These are phyloP conservation scores for Euphorbia celastroides DNA, from an alignment of 441 rosid genomes.

Conservation along the genomic window DNA sequence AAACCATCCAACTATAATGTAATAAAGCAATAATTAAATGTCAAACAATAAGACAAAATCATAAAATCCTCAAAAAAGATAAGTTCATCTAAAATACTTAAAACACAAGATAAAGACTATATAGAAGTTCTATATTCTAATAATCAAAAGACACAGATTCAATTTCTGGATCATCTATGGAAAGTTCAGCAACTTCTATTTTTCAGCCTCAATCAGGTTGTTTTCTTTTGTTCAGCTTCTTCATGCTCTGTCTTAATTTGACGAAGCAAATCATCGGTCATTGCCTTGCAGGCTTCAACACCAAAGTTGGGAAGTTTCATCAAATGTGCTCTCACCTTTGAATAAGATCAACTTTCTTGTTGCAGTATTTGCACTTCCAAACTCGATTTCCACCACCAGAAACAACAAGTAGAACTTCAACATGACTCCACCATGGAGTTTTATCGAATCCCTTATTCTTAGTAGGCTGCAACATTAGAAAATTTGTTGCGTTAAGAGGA, in stretches of 20 bases:
- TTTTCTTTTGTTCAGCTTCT: not conserved
- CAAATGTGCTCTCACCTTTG: not conserved
- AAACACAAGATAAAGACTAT: no score
- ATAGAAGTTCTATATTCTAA: no score
- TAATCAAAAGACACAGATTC: no score
- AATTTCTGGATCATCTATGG: no score
- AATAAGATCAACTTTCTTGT: not conserved
- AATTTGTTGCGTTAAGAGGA: not conserved
- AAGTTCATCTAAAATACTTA: no score
- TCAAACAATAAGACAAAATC: no score
- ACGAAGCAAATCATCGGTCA: not conserved
- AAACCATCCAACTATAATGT: no score
- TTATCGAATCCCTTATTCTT: not conserved
- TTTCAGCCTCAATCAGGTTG: not conserved
- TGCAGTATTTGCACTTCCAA: not conserved
- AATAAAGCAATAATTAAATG: no score
- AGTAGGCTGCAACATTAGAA: not conserved
- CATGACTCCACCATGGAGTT: slow-evolving; percentile 2
- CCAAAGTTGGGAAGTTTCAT: not conserved
- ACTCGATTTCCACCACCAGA: not conserved
- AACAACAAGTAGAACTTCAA: not conserved
- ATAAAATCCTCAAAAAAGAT: no score
- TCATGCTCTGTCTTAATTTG: not conserved
- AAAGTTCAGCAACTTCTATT: no score
- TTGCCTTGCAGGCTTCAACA: not conserved